These are phyloP conservation scores for Elaeis guineensis DNA, from an alignment of 176 grass and related monocot species.

Conservation along the genomic window DNA sequence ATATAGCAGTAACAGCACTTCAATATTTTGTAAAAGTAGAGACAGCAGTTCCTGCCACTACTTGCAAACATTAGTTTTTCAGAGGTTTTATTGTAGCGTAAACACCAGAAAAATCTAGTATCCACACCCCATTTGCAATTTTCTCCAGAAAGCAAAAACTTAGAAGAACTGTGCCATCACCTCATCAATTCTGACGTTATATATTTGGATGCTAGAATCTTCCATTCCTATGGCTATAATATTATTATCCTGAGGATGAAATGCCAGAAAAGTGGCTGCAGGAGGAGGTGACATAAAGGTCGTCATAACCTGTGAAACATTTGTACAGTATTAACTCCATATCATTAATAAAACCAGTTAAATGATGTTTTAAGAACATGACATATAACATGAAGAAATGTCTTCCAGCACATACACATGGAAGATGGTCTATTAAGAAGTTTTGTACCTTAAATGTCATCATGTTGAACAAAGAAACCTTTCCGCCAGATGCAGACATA, in stretches of 20 bases:
- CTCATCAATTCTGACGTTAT: constrained; percentile 98
- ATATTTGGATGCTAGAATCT: constrained; percentile 93
- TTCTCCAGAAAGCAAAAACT: too few relatives aligned
- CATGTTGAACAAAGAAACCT: constrained; percentile 99
- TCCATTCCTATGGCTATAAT: constrained; percentile 99
- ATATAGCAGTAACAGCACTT: too few relatives aligned
- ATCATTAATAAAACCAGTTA: too few relatives aligned
- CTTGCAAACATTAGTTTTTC: too few relatives aligned
- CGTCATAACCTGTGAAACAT: constrained; percentile 77
- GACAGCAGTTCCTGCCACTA: too few relatives aligned
- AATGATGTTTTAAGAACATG: too few relatives aligned
- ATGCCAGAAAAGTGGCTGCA: constrained; percentile 86
- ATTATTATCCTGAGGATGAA: constrained; percentile 99
- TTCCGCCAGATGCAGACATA: constrained; percentile 98
- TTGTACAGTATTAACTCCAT: neutral
- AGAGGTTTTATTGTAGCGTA: too few relatives aligned
- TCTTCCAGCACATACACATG: too few relatives aligned
- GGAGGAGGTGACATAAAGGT: constrained; percentile 96
- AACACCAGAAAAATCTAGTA: too few relatives aligned
- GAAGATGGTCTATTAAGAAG: neutral
- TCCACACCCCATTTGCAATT: too few relatives aligned
- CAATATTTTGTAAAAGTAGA: too few relatives aligned
- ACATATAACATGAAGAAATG: too few relatives aligned
- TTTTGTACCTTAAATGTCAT: constrained; percentile 94
- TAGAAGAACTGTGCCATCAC: constrained; percentile 5